phyloP scores from a whole-genome alignment of 75 land plant species.

The Selaginella tamariscina region DNA sequence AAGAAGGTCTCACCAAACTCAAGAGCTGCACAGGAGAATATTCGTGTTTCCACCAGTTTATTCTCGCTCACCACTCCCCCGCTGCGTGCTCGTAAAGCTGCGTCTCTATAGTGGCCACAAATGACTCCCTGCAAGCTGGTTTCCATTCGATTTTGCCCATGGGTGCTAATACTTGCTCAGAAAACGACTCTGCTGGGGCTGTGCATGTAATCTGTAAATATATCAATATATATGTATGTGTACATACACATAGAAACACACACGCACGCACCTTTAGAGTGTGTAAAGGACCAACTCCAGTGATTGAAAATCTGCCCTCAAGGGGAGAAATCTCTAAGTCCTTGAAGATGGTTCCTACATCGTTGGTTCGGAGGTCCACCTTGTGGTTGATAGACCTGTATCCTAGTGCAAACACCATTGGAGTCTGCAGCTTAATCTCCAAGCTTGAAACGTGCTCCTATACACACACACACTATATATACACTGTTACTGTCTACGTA shows the following conservation, averaged over 20 bases:
- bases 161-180: slow-evolving; percentile 29
- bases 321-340: slow-evolving; percentile 19
- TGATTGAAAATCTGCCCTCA: slow-evolving; percentile 25
- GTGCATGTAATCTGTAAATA: slow-evolving; percentile 15
- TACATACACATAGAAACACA: no score
- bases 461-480: no score
- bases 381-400: slow-evolving; percentile 25
- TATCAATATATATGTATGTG: no score
- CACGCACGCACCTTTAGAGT: slow-evolving; percentile 21
- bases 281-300: slow-evolving; percentile 29
- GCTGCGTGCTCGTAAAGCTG: slow-evolving; percentile 28
- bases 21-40: slow-evolving; percentile 24
- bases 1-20: slow-evolving; percentile 35
- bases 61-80: slow-evolving; percentile 22
- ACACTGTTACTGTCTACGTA: no score
- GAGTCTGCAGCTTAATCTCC: slow-evolving; percentile 19
- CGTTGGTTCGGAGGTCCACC: slow-evolving; percentile 29
- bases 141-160: slow-evolving; percentile 32
- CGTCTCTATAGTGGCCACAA: slow-evolving; percentile 19
- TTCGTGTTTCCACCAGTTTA: slow-evolving; percentile 23
- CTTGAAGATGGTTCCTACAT: slow-evolving; percentile 35
- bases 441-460: slow-evolving; percentile 27
- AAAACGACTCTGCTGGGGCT: slow-evolving; percentile 31
- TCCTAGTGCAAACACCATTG: slow-evolving; percentile 33
- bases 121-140: slow-evolving; percentile 36